phyloP scores from a whole-genome alignment of 176 grass and related monocot genomes.

The Triticum dicoccoides region DNA sequence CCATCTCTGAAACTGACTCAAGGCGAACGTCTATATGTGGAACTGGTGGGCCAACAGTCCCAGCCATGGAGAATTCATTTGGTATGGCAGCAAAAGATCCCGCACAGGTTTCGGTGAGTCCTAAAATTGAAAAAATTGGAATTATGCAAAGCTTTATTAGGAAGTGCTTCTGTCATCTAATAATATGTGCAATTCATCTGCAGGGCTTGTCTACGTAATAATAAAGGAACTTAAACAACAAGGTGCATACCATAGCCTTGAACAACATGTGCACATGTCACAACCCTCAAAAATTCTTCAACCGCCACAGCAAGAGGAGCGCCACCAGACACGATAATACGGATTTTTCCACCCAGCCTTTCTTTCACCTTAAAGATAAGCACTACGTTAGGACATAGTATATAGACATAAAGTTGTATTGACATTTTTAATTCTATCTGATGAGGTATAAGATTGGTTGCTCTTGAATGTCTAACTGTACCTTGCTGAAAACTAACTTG shows the following conservation, averaged over 20 bases:
- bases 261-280: slow-evolving; percentile 79
- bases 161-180: not conserved
- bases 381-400: slow-evolving; percentile 29
- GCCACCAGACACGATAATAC: slow-evolving; percentile 76
- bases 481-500: slow-evolving; percentile 95
- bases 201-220: not conserved
- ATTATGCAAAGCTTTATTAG: slow-evolving; percentile 8
- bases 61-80: slow-evolving; percentile 68
- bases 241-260: slow-evolving; percentile 86
- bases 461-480: slow-evolving; percentile 12
- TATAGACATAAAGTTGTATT: not conserved
- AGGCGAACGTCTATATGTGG: slow-evolving; percentile 65
- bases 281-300: slow-evolving; percentile 89
- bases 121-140: slow-evolving; percentile 40
- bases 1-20: slow-evolving; percentile 92
- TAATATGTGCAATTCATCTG: not conserved
- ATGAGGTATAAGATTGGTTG: not conserved
- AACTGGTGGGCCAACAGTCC: slow-evolving; percentile 78
- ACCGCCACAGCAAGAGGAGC: slow-evolving; percentile 74
- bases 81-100: slow-evolving; percentile 74
- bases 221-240: slow-evolving; percentile 1
- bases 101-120: slow-evolving; percentile 84
- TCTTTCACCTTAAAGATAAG: slow-evolving; percentile 71
- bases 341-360: slow-evolving; percentile 76
- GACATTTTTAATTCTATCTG: not conserved